These are phyloP conservation scores for Colletotrichum navitas DNA, from an alignment of 2,329 filamentous ascomycete species.

Conservation along the genomic window DNA sequence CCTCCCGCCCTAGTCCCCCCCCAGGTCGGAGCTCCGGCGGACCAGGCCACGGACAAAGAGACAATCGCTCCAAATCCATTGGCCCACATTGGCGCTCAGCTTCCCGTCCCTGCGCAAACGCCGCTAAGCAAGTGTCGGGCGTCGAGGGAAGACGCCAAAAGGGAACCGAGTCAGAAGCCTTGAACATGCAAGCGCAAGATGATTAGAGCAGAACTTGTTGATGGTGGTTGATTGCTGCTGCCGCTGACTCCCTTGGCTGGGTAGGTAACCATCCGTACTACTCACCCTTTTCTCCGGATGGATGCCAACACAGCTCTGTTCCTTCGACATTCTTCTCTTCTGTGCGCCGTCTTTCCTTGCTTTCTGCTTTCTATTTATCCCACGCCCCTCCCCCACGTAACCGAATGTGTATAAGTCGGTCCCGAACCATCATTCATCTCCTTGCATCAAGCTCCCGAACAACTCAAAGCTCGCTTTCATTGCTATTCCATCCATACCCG, in stretches of 20 bases:
- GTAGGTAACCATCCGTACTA: too few relatives aligned
- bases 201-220: background rate
- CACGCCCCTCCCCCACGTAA: background rate
- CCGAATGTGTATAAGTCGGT: conserved; percentile 11
- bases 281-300: background rate
- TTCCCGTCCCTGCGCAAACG: conserved; percentile 10
- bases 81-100: conserved; percentile 26
- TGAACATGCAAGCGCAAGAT: conserved; percentile 5
- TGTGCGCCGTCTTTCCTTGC: background rate
- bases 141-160: background rate
- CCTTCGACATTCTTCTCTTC: too few relatives aligned
- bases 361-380: background rate
- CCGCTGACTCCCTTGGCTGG: too few relatives aligned
- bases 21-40: conserved; percentile 35
- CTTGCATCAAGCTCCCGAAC: conserved; percentile 1
- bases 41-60: conserved; percentile 26
- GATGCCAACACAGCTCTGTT: too few relatives aligned
- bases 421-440: conserved; percentile 3
- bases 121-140: too few relatives aligned
- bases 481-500: too few relatives aligned
- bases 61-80: background rate
- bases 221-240: too few relatives aligned
- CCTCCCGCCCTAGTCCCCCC: background rate
- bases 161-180: background rate
- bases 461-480: background rate